Evolutionary conservation across 805 yeast genomes (phyloP).

Genomic region (Helenozyma rhizophorensis): DNA sequence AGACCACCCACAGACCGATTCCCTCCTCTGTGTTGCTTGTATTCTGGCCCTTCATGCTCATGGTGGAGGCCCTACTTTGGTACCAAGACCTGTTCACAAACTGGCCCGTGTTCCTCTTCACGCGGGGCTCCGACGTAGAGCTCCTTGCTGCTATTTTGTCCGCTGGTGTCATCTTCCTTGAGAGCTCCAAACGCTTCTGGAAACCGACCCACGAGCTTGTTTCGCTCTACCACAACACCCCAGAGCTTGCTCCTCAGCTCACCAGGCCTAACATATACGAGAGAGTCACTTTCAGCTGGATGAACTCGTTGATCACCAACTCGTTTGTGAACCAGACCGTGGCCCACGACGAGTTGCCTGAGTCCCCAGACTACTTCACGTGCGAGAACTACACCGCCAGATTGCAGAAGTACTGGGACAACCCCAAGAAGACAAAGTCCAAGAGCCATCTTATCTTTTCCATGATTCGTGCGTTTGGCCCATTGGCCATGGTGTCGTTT

Average conservation of each 20-base stretch:
- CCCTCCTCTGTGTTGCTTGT: conserved; percentile 36
- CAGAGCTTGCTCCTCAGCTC: conserved; percentile 15
- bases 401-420: conserved; percentile 17
- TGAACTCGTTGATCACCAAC: conserved; percentile 40
- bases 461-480: conserved; percentile 25
- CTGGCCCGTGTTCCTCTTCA: conserved; percentile 17
- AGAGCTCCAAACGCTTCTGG: conserved; percentile 29
- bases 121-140: conserved; percentile 4
- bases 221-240: conserved; percentile 21
- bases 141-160: conserved; percentile 21
- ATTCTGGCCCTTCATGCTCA: conserved; percentile 32
- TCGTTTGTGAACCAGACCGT: conserved; percentile 36
- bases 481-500: conserved; percentile 18
- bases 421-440: conserved; percentile 3
- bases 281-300: conserved; percentile 42
- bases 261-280: conserved; percentile 31
- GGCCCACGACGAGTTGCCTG: conserved; percentile 23
- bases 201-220: conserved; percentile 37
- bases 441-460: conserved; percentile 13
- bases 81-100: conserved; percentile 25
- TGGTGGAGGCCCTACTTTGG: conserved; percentile 17
- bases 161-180: conserved; percentile 31
- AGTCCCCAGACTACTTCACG: conserved; percentile 22
- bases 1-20: conserved; percentile 34
- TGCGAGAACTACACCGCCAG: conserved; percentile 16